Evolutionary conservation across 1,139 yeast genomes (phyloP), one percentile per base, ranked within the genome.

Genomic region (Eremothecium gossypii): DNA sequence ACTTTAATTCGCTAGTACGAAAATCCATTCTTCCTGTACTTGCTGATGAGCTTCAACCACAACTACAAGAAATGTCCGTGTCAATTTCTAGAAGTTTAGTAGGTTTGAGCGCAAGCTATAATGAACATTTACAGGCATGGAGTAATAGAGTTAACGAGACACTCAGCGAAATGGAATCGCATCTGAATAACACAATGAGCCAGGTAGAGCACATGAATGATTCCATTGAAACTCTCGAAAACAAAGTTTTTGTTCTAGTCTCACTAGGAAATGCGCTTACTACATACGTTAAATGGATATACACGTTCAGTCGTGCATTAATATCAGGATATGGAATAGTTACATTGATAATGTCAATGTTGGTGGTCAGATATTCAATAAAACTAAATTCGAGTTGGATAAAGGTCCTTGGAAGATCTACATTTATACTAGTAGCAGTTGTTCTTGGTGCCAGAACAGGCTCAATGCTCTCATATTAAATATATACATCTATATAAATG

Each of bases 11-110:
- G 9, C 13, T 45, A 7, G 36, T 45, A n/a, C 36, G 36, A n/a
- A 33, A 38, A 23, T 41, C 46, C 4, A 36, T 45, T 17, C 36
- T 43, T 4, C 48, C 48, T 7, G 2, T 34, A 7, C 11, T 45
- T 7, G 28, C 36, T n/a, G 48, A 45, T 9, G 44, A 41, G 10
- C 31, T 45, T 17, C 13, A 27, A 12, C 44, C 45, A 6, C 36
- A 32, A 3, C 26, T 45, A 2, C 30, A 39, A 2, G 38, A 38
- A 10, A 30, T 41, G 7, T 31, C 42, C 1, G 31, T 11, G 9
- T 20, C 26, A 4, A 17, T 45, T 9, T 7, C 33, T 4, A 28
- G 27, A 8, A 37, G 30, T 8, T 27, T 45, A 14, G 29, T 36
- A 26, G 27, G 9, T 1, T 27, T 37, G n/a, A 38, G 39, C 11